Percentiles rank a stretch among this genome's conserved stretches.
Conservation (phyloP, 1,284 basidiomycete species). For the Ustilago esculenta region DNA sequence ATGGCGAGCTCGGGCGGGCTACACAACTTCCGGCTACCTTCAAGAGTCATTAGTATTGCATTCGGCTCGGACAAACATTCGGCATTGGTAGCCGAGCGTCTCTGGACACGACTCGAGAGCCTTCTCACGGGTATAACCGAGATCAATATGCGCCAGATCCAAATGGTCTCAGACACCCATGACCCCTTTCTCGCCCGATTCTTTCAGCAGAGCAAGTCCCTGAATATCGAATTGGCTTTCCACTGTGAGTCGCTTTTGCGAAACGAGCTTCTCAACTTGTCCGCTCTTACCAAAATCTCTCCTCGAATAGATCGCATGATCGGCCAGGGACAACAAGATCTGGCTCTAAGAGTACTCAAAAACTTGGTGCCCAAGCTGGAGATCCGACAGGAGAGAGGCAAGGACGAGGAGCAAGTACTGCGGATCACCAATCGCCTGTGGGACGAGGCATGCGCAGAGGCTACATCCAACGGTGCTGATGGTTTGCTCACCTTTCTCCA, state of each 20-base stretch:
- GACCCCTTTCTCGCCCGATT: conserved; percentile 5
- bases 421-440: conserved; percentile 4
- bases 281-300: conserved; percentile 8
- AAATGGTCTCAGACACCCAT: conserved; percentile 5
- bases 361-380: conserved; percentile 23
- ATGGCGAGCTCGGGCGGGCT: background rate
- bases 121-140: background rate
- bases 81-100: background rate
- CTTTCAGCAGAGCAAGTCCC: conserved; percentile 14
- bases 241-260: conserved; percentile 27
- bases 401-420: conserved; percentile 11
- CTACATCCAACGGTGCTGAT: background rate
- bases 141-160: background rate
- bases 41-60: conserved; percentile 1
- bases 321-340: background rate
- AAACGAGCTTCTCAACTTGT: conserved; percentile 24
- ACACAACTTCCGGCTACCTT: conserved; percentile 7
- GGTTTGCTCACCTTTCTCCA: conserved; percentile 7
- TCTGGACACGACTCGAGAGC: background rate
- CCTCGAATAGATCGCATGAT: conserved; percentile 6
- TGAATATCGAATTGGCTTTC: conserved; percentile 27
- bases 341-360: conserved; percentile 14
- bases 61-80: background rate
- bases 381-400: conserved; percentile 15
- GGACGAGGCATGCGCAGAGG: conserved; percentile 18